A percentile compares a stretch with the other conserved stretches of the same genome.
phyloP scores from a whole-genome alignment of 495 filamentous ascomycete genomes.

The Sordaria brevicollis region DNA sequence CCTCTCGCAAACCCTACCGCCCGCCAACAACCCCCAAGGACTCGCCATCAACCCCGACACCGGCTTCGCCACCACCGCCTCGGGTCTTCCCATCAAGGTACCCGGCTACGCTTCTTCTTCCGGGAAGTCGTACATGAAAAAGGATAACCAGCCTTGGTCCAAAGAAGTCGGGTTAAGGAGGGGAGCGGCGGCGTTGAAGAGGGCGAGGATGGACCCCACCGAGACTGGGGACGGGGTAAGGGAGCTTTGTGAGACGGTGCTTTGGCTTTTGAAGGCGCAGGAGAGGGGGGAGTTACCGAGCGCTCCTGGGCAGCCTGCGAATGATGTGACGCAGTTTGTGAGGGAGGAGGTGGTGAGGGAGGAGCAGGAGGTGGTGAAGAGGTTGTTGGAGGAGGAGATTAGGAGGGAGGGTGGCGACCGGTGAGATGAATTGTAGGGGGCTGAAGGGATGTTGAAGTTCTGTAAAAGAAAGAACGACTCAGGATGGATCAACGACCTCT shows the following conservation, averaged over 20 bases:
- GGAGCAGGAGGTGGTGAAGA: slow-evolving; percentile 24
- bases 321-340: slow-evolving; percentile 12
- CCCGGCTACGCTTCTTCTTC: neutral
- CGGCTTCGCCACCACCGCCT: neutral
- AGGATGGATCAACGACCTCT: too few species aligned
- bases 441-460: too few species aligned
- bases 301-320: neutral
- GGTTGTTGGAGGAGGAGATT: slow-evolving; percentile 25
- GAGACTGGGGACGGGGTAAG: slow-evolving; percentile 33
- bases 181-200: slow-evolving; percentile 25
- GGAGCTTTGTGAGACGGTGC: slow-evolving; percentile 36
- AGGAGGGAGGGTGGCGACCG: neutral
- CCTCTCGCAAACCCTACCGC: slow-evolving; percentile 38
- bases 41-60: neutral
- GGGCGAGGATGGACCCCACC: slow-evolving; percentile 21
- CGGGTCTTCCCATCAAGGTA: neutral
- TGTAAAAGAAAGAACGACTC: too few species aligned
- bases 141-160: slow-evolving; percentile 23
- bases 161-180: slow-evolving; percentile 27
- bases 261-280: slow-evolving; percentile 21
- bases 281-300: neutral
- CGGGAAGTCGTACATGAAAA: neutral
- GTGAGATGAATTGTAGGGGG: too few species aligned
- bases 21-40: slow-evolving; percentile 3
- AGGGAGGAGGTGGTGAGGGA: slow-evolving; percentile 20